Conservation (phyloP, 2,329 filamentous ascomycete species). For the Clarireedia hainanense region DNA sequence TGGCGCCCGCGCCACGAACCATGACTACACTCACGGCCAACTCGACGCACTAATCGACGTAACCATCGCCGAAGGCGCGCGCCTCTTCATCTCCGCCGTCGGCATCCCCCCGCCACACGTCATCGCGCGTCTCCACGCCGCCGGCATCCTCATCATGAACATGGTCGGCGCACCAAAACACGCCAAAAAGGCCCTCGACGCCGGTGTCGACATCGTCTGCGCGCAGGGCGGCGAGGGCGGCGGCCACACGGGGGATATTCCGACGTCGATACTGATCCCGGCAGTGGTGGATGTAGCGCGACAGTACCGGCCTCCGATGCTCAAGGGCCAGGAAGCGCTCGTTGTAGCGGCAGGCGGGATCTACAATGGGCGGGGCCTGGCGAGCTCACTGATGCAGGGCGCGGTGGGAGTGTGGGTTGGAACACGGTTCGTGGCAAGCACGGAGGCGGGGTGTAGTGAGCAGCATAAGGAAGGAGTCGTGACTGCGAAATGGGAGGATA, state of each 20-base stretch:
- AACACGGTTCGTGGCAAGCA: constrained; percentile 78
- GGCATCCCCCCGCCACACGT: constrained; percentile 71
- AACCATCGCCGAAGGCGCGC: constrained; percentile 74
- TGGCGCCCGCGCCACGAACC: constrained; percentile 78
- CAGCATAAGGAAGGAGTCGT: constrained; percentile 82
- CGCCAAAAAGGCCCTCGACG: constrained; percentile 77
- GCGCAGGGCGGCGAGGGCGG: constrained; percentile 91
- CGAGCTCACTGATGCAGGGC: constrained; percentile 78
- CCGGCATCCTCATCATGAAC: constrained; percentile 85
- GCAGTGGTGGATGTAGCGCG: constrained; percentile 77
- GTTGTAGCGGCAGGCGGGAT: constrained; percentile 89
- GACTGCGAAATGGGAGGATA: constrained; percentile 69
- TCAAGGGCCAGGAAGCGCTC: constrained; percentile 63
- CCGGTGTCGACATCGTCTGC: constrained; percentile 85
- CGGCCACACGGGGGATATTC: constrained; percentile 83
- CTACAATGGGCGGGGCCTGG: constrained; percentile 72
- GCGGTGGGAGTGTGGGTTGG: constrained; percentile 90
- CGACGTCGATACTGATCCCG: constrained; percentile 79
- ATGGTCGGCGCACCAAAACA: constrained; percentile 95
- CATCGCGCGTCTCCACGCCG: constrained; percentile 69
- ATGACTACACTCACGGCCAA: constrained; percentile 88
- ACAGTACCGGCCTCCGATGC: constrained; percentile 46
- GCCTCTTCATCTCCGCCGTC: constrained; percentile 79
- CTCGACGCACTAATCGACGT: constrained; percentile 84
- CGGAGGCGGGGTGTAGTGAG: constrained; percentile 72